Evolutionary conservation across 192 early-diverging fungal genomes (phyloP), one percentile per base, ranked within the genome.

Genomic region (Coemansia sp.): DNA sequence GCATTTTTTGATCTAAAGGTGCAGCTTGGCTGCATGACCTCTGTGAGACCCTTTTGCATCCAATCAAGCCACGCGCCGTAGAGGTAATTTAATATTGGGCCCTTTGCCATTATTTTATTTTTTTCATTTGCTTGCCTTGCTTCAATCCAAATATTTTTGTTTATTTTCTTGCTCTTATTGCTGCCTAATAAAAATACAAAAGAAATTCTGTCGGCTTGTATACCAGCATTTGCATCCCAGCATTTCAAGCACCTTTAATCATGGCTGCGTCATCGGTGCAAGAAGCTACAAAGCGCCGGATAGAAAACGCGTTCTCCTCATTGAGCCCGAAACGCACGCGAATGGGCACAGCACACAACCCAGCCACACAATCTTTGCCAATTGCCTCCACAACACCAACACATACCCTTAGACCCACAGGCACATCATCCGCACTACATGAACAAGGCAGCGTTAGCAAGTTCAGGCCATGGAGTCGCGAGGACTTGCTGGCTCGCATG

Each of bases 401-500:
- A 5, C 23, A 23, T 4, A 8, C 32, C 15, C 51, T 19, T n/a
- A 27, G 51, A 15, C 42, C 3, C n/a, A n/a, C n/a, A n/a, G n/a
- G n/a, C n/a, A n/a, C n/a, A n/a, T n/a, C n/a, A n/a, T n/a, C n/a
- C n/a, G n/a, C n/a, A n/a, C n/a, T n/a, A n/a, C n/a, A n/a, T n/a
- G n/a, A n/a, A n/a, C n/a, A 14, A 25, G 49, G 43, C 19, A 57
- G 35, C 27, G 9, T 50, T 10, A 51, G 42, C 40, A 64, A 45
- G 29, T 78, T 62, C 43, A 57, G 71, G 30, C 77, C 77, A 9
- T 78, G 77, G 77, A 72, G 67, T 30, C 54, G 47, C 35, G 59
- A 67, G 7, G 61, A 68, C 41, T 36, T 78, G 41, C 53, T 78
- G 4, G 66, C 53, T 9, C 65, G 77, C 11, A 65, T 78, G 22